Percentiles rank a stretch among this genome's conserved stretches.
phyloP scores from a whole-genome alignment of 2,329 filamentous ascomycete genomes.

The Fusarium humuli region DNA sequence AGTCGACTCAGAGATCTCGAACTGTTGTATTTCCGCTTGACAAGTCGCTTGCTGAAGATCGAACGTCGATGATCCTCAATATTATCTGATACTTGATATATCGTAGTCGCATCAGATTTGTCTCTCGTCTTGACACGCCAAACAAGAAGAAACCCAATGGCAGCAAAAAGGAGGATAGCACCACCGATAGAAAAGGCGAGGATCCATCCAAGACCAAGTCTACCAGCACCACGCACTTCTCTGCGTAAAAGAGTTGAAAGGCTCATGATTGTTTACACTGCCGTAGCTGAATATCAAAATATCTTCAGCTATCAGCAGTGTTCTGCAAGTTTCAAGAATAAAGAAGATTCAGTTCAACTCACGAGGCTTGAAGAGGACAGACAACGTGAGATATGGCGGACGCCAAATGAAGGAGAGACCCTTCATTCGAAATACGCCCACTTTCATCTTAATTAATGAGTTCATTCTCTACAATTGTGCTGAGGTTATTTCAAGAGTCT shows the following conservation, averaged over 20 bases:
- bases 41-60: slow-evolving; percentile 46
- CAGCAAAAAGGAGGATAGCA: slow-evolving; percentile 58
- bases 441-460: slow-evolving; percentile 39
- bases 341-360: slow-evolving; percentile 4
- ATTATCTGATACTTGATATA: slow-evolving; percentile 48
- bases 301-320: slow-evolving; percentile 18
- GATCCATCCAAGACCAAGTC: slow-evolving; percentile 53
- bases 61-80: slow-evolving; percentile 28
- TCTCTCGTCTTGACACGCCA: slow-evolving; percentile 50
- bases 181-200: slow-evolving; percentile 62
- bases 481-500: slow-evolving; percentile 48
- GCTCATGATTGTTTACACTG: slow-evolving; percentile 32
- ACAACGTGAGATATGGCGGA: slow-evolving; percentile 30
- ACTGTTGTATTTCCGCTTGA: slow-evolving; percentile 47
- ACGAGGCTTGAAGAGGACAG: slow-evolving; percentile 33
- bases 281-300: slow-evolving; percentile 17
- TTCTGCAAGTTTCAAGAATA: slow-evolving; percentile 12
- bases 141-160: slow-evolving; percentile 57
- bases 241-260: slow-evolving; percentile 11
- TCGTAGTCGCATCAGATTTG: slow-evolving; percentile 36
- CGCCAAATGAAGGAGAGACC: slow-evolving; percentile 31
- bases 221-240: slow-evolving; percentile 19
- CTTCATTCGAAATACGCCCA: slow-evolving; percentile 24
- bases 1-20: slow-evolving; percentile 48
- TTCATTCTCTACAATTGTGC: slow-evolving; percentile 16